phyloP scores from a whole-genome alignment of 2,329 filamentous ascomycete genomes.

The Thelonectria discophora region DNA sequence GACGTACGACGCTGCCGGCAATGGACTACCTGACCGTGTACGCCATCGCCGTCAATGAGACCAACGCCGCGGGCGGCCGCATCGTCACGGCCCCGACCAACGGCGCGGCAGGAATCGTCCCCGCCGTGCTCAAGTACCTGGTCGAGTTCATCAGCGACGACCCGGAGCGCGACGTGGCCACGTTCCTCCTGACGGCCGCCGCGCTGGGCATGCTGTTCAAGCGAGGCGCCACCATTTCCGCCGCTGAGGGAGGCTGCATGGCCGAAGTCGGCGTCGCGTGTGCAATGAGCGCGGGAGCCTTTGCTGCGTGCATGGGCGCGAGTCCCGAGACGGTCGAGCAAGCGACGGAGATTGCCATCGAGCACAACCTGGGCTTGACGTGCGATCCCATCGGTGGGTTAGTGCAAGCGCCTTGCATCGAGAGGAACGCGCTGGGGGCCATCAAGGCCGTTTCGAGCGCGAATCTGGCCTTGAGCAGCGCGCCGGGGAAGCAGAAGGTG shows the following conservation, averaged over 20 bases:
- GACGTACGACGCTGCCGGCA: conserved; percentile 58
- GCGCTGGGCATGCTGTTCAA: conserved; percentile 64
- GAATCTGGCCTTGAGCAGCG: conserved; percentile 57
- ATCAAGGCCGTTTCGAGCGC: conserved; percentile 62
- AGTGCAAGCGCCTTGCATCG: conserved; percentile 61
- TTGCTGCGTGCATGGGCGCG: conserved; percentile 62
- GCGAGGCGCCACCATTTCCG: conserved; percentile 61
- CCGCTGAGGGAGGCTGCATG: conserved; percentile 62
- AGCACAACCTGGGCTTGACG: conserved; percentile 60
- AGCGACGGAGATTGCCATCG: conserved; percentile 62
- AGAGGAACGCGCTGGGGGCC: conserved; percentile 60
- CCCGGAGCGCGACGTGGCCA: conserved; percentile 57
- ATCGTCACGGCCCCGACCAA: conserved; percentile 63
- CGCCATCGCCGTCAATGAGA: conserved; percentile 62
- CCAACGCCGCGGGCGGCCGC: conserved; percentile 60
- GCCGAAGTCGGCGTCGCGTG: conserved; percentile 63
- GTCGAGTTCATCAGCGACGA: conserved; percentile 61
- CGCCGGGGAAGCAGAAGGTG: conserved; percentile 57
- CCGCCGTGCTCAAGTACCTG: conserved; percentile 60
- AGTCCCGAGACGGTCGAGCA: conserved; percentile 60
- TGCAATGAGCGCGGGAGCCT: conserved; percentile 61
- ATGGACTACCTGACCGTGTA: conserved; percentile 62
- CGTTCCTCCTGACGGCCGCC: conserved; percentile 58
- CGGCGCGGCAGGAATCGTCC: conserved; percentile 61
- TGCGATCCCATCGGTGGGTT: conserved; percentile 61